Evolutionary conservation across 2,329 filamentous ascomycete genomes (phyloP).

Genomic region (Dryadomyces quercivorus): DNA sequence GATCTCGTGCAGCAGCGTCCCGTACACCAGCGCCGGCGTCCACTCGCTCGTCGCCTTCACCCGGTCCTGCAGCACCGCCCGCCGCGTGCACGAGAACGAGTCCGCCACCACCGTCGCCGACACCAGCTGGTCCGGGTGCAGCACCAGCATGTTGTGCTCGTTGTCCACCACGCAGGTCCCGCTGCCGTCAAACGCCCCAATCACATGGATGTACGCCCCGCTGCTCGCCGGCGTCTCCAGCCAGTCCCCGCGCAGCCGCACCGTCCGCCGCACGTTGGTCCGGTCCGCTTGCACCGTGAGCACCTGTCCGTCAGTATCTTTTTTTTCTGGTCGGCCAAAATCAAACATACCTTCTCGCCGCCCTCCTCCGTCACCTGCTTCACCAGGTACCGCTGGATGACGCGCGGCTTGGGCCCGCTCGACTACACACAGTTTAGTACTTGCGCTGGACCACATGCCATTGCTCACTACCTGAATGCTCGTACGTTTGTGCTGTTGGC

Average conservation of each 20-base stretch:
- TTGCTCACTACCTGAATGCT: slow-evolving; percentile 19
- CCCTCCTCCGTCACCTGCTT: slow-evolving; percentile 57
- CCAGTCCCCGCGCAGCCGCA: slow-evolving; percentile 80
- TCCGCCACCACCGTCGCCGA: slow-evolving; percentile 95
- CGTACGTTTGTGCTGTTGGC: slow-evolving; percentile 35
- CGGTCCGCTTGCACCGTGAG: slow-evolving; percentile 73
- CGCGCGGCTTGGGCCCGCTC: slow-evolving; percentile 47
- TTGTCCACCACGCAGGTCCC: slow-evolving; percentile 78
- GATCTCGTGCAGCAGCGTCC: slow-evolving; percentile 85
- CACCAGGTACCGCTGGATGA: slow-evolving; percentile 79
- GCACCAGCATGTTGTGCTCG: slow-evolving; percentile 67
- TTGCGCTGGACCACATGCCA: slow-evolving; percentile 8
- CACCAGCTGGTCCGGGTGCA: slow-evolving; percentile 91
- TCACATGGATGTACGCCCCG: slow-evolving; percentile 74
- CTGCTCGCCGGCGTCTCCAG: slow-evolving; percentile 55
- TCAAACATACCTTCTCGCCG: slow-evolving; percentile 57
- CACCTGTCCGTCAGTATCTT: slow-evolving; percentile 36
- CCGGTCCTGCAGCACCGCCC: slow-evolving; percentile 86
- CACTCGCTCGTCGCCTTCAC: slow-evolving; percentile 81
- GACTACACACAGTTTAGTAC: slow-evolving; percentile 52
- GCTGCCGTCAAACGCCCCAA: slow-evolving; percentile 57
- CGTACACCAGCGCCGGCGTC: slow-evolving; percentile 74
- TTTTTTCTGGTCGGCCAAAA: too few species aligned
- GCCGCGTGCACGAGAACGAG: slow-evolving; percentile 81
- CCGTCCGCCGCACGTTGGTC: slow-evolving; percentile 49